Base-by-base conservation (phyloP, 2,329 filamentous ascomycete genomes). In the Gnomoniopsis sp. region DNA sequence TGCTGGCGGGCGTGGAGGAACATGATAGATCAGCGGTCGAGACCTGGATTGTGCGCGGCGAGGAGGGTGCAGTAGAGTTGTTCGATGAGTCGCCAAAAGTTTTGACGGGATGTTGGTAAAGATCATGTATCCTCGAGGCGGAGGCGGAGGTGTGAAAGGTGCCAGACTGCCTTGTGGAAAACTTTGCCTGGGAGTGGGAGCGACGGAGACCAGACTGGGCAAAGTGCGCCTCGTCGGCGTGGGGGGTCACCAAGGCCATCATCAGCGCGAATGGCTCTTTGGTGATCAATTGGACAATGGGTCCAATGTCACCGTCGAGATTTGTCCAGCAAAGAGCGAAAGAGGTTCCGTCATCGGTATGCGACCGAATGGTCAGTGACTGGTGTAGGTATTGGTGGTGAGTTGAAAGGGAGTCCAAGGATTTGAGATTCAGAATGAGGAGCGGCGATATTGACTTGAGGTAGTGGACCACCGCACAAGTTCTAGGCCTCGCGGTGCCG, bases 1-100 rank as follows among this genome's bases (percentile, higher is more conserved):
- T 88, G 65, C 84, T 87, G 19, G 82, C 80, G 4, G 86, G 82
- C 3, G 86, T 89, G 2, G 87, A 88, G 23, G 79, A 77, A 68
- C 80, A 83, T 2, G 86, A 87, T 4, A 80, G 79, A 57, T 79
- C 75, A 22, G 75, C 85, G 69, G 75, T 83, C 62, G 84, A 82
- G 56, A 74, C 75, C 57, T 79, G 78, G 38, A 78, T 62, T 15
- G 79, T 78, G 55, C 76, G 76, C 26, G 84, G 83, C 34, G 84
- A 86, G 0, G 83, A 84, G n/a, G 81, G 76, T 2, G 76, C 72
- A 2, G 84, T 85, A 3, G 82, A 85, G 12, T 74, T 72, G 49
- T 74, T 75, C 14, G 81, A 81, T 15, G 81, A 81, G 50, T 76
- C 77, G 49, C 77, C 71, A 46, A 76, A 79, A 41, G 71, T 68